These are phyloP conservation scores for Adansonia madagascariensis DNA, from an alignment of 441 rosid species.

Conservation along the genomic window DNA sequence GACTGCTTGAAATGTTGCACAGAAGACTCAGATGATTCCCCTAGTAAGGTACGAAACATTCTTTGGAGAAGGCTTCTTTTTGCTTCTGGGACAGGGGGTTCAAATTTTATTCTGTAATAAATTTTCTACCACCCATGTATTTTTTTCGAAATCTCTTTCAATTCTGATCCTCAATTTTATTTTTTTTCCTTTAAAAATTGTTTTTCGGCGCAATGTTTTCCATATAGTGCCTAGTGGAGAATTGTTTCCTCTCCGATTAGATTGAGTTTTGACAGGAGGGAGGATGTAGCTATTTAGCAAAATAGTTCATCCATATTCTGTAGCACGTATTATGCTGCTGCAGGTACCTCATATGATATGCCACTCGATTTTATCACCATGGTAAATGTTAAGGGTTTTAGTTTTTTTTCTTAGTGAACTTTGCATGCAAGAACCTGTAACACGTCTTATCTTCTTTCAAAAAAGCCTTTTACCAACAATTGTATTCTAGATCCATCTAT, in stretches of 20 bases:
- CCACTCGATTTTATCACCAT: background rate
- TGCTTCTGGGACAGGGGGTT: background rate
- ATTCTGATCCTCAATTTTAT: background rate
- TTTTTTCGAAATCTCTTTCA: background rate
- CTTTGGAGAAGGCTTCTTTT: background rate
- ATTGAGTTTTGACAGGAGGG: background rate
- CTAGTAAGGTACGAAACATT: slow-evolving; percentile 62
- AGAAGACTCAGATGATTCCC: slow-evolving; percentile 88
- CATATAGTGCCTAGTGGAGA: background rate
- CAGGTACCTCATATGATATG: background rate
- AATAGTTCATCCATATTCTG: background rate
- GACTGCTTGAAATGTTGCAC: slow-evolving; percentile 95
- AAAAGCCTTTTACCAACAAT: background rate
- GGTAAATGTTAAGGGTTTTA: background rate
- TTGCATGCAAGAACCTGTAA: background rate
- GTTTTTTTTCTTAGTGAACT: background rate
- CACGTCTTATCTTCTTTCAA: background rate
- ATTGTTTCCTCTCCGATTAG: background rate
- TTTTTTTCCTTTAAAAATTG: background rate
- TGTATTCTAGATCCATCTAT: background rate
- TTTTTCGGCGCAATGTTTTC: background rate
- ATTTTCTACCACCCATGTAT: background rate
- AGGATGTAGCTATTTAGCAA: background rate
- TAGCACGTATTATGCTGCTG: background rate
- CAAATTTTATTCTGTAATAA: background rate